Percentiles rank a stretch among this genome's conserved stretches.
Conservation (phyloP, 2,329 filamentous ascomycete species). For the Arthroderma uncinatum region DNA sequence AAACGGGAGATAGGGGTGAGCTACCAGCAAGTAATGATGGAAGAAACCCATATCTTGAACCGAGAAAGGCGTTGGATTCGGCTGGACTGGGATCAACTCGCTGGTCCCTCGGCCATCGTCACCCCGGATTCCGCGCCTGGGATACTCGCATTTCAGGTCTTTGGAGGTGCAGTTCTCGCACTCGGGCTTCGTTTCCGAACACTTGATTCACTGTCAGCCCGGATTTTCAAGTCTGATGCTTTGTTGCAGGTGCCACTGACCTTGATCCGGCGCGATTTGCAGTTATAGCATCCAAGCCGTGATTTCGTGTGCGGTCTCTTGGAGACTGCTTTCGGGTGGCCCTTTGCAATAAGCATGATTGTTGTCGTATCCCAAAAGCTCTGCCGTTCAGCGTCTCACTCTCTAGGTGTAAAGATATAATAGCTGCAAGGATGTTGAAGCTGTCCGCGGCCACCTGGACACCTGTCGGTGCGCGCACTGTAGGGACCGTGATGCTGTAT, state of each 20-base stretch:
- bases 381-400: too few relatives aligned
- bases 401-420: too few relatives aligned
- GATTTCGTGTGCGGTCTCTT: constrained; percentile 22
- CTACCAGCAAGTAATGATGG: constrained; percentile 41
- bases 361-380: too few relatives aligned
- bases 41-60: constrained; percentile 41
- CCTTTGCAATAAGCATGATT: neutral
- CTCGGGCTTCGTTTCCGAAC: constrained; percentile 25
- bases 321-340: neutral
- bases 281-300: constrained; percentile 28
- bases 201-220: constrained; percentile 14
- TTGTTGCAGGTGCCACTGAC: constrained; percentile 23
- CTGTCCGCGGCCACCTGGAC: neutral
- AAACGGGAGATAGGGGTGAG: constrained; percentile 52
- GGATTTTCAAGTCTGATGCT: too few relatives aligned
- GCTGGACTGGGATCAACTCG: neutral
- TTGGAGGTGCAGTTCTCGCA: constrained; percentile 27
- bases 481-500: neutral
- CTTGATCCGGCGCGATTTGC: constrained; percentile 38
- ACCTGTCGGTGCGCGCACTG: neutral
- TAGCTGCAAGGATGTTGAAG: neutral
- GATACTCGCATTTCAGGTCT: constrained; percentile 23
- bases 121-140: constrained; percentile 10
- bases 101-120: neutral
- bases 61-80: constrained; percentile 24